Base-by-base conservation (phyloP, 257 asterid species). In the Hygrophila difformis region DNA sequence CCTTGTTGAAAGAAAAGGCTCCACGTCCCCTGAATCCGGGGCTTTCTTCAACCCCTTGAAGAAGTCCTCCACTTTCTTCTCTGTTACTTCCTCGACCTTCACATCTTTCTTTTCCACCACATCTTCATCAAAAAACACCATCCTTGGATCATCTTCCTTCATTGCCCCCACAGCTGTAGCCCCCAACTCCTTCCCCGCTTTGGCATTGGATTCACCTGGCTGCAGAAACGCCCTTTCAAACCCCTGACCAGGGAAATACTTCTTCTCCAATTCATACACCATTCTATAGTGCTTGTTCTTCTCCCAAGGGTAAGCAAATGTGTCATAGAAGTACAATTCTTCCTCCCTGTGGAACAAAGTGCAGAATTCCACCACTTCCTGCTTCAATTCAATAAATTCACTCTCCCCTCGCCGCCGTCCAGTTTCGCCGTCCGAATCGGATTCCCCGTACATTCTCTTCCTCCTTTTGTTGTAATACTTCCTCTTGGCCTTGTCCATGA, bases 231-330 rank as follows among this genome's bases (percentile, higher is more conserved):
- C 97, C 73, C 75, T 84, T 51, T 89, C 97, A 47, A 84, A 89
- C 50, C 97, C 60, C 73, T 89, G 96, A 53, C 79, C 96, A 18
- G 96, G 97, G 42, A 81, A 89, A 51, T 68, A 82, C 77, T 89
- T 89, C 80, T 89, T 89, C 82, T 89, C 96, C 70, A 89, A 56
- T 41, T 82, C 96, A 70, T 89, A 85, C 8, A 82, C 94, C 97
- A 89, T 89, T 61, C 68, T 89, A 55, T 89, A 85, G 68, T 89
- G 97, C 82, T 85, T 89, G 62, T 84, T 70, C 34, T 89, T 81
- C 70, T 89, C 97, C 97, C 97, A 89, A 0, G 97, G 97, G 48
- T 81, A 89, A 37, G 93, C 84, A 49, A 89, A 85, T 1, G 89
- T 59, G 39, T 89, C 96, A 40, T 89, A 68, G 41, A 85, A 89